A percentile compares a stretch with the other conserved stretches of the same genome.
Evolutionary conservation across 179 eudicot species (phyloP).

Genomic region (Heliamphora pulchella): DNA sequence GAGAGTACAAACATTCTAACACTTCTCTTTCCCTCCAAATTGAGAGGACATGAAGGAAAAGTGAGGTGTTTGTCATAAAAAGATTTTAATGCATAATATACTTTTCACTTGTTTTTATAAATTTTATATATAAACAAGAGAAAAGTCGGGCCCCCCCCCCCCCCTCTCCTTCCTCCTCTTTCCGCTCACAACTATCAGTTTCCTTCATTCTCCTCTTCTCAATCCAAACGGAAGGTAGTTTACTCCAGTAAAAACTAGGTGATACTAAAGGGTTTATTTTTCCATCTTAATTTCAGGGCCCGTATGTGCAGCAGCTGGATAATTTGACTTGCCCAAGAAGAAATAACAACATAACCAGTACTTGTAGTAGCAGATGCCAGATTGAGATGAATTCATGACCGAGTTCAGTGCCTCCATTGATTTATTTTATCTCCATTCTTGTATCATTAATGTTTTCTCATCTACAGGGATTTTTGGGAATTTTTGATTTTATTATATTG

Average conservation of each 20-base stretch:
- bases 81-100: too few relatives aligned
- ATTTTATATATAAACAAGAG: too few relatives aligned
- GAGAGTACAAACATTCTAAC: too few relatives aligned
- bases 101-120: too few relatives aligned
- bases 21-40: too few relatives aligned
- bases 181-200: too few relatives aligned
- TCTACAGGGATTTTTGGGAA: background rate
- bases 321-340: background rate
- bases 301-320: constrained; percentile 25
- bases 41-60: too few relatives aligned
- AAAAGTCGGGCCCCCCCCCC: too few relatives aligned
- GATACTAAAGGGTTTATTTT: background rate
- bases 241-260: background rate
- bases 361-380: constrained; percentile 8
- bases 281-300: constrained; percentile 17
- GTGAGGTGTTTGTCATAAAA: too few relatives aligned
- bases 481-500: background rate
- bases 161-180: too few relatives aligned
- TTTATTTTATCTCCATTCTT: background rate
- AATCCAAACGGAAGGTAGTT: background rate
- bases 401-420: background rate
- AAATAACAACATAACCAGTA: constrained; percentile 9
- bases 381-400: constrained; percentile 1
- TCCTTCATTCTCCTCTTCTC: too few relatives aligned
- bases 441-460: background rate